Evolutionary conservation across 768 basidiomycete genomes (phyloP), one percentile per base, ranked within the genome.

Genomic region (Boletus subparvulus): DNA sequence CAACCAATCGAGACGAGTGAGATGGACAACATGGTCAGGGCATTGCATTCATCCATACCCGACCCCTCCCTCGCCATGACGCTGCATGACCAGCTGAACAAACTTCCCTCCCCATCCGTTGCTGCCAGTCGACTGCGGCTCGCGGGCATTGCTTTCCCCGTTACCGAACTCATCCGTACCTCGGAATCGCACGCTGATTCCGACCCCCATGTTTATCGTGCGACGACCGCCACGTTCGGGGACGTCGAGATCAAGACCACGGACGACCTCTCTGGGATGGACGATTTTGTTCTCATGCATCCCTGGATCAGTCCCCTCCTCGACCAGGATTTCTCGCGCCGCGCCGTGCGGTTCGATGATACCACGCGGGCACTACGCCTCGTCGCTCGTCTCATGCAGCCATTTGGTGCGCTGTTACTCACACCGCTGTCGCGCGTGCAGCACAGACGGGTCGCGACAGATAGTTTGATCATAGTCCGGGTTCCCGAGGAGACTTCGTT

Each of bases 301-400:
- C 60, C 60, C 4, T 63, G 61, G 61, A 52, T 61, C 40, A 10
- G 47, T 24, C 41, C 52, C 6, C 40, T 61, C 3, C 48, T 57
- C 21, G 60, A 50, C 26, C 44, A 50, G 2, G 54, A 59, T 8
- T 51, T 44, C 24, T 28, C 24, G n/a, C n/a, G n/a, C n/a, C n/a
- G n/a, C n/a, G n/a, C n/a, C n/a, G n/a, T n/a, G n/a, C n/a, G n/a
- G n/a, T n/a, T n/a, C n/a, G n/a, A n/a, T n/a, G n/a, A n/a, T n/a
- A n/a, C n/a, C n/a, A n/a, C n/a, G n/a, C n/a, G n/a, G n/a, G n/a
- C n/a, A n/a, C n/a, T 59, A 2, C 58, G 47, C 14, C 26, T 60
- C n/a, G 6, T 60, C 16, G 55, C 17, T 6, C 42, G 52, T 8
- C 44, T 54, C 8, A 46, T 24, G n/a, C 42, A 54, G 26, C 47